phyloP scores from a whole-genome alignment of 2,329 filamentous ascomycete genomes.

The Aspergillus viridinutans region DNA sequence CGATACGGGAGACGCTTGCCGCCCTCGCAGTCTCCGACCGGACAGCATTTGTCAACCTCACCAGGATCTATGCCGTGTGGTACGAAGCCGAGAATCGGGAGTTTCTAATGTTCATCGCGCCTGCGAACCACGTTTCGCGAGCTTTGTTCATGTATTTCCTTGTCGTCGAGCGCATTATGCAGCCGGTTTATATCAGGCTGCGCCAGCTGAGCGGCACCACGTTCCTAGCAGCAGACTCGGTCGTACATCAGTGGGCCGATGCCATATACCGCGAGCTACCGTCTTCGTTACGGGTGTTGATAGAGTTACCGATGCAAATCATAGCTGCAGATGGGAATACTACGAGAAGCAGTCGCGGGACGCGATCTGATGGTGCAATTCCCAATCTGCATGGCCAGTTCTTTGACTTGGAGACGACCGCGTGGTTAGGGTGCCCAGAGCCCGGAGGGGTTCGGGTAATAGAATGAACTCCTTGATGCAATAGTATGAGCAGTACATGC shows the following conservation, averaged over 20 bases:
- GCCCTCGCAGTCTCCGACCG: constrained; percentile 10
- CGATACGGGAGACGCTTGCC: constrained; percentile 20
- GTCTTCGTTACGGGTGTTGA: constrained; percentile 27
- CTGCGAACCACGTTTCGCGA: constrained; percentile 39
- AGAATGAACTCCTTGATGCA: not conserved
- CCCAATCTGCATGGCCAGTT: not conserved
- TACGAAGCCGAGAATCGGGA: constrained; percentile 37
- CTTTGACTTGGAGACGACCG: not conserved
- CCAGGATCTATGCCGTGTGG: constrained; percentile 39
- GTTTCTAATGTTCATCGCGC: constrained; percentile 43
- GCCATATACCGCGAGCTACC: constrained; percentile 32
- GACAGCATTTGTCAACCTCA: constrained; percentile 39
- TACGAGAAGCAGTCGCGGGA: not conserved
- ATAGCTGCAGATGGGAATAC: not conserved
- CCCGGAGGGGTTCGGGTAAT: not conserved
- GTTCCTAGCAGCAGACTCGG: constrained; percentile 6
- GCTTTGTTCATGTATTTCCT: constrained; percentile 47
- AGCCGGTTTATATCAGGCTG: constrained; percentile 13
- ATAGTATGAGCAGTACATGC: not conserved
- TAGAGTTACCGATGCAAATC: constrained; percentile 25
- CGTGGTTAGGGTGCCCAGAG: not conserved
- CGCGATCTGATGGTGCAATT: not conserved
- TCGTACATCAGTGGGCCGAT: constrained; percentile 39
- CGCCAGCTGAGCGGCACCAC: constrained; percentile 6
- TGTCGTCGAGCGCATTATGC: constrained; percentile 43